Evolutionary conservation across 176 grass and related monocot species (phyloP).

Genomic region (Poa pratensis): DNA sequence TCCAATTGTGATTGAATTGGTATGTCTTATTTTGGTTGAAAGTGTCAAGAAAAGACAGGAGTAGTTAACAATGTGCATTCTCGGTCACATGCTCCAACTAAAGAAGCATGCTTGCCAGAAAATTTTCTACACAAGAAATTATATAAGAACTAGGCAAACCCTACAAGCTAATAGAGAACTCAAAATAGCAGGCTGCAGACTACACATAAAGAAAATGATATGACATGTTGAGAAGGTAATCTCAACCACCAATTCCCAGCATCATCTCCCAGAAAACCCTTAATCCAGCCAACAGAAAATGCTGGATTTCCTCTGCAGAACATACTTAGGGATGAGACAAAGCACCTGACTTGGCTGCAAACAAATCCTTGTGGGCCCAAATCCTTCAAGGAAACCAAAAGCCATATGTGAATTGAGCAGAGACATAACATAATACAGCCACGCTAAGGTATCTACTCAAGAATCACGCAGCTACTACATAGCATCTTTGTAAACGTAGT

Average conservation of each 20-base stretch:
- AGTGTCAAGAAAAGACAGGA: neutral
- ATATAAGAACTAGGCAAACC: neutral
- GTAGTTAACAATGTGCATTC: neutral
- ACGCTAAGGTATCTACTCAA: conserved; percentile 44
- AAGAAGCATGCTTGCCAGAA: neutral
- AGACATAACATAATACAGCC: conserved; percentile 50
- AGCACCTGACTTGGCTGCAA: conserved; percentile 34
- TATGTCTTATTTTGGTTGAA: too few relatives aligned
- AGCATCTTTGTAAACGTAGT: conserved; percentile 39
- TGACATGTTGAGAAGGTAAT: conserved; percentile 26
- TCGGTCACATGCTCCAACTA: neutral
- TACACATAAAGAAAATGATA: neutral
- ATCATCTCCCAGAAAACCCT: conserved; percentile 16
- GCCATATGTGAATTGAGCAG: neutral
- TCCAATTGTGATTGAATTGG: too few relatives aligned
- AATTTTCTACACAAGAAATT: neutral
- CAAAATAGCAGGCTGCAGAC: conserved; percentile 24
- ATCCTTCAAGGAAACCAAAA: conserved; percentile 32
- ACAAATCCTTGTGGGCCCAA: conserved; percentile 27
- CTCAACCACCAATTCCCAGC: conserved; percentile 36
- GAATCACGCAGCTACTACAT: conserved; percentile 18
- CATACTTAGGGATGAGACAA: conserved; percentile 43
- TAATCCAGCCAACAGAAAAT: conserved; percentile 46
- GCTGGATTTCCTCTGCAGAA: conserved; percentile 39
- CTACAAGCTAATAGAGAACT: conserved; percentile 29